Evolutionary conservation across 805 yeast genomes (phyloP), one percentile per base, ranked within the genome.

Genomic region (Kodamaea hsintzibuensis): DNA sequence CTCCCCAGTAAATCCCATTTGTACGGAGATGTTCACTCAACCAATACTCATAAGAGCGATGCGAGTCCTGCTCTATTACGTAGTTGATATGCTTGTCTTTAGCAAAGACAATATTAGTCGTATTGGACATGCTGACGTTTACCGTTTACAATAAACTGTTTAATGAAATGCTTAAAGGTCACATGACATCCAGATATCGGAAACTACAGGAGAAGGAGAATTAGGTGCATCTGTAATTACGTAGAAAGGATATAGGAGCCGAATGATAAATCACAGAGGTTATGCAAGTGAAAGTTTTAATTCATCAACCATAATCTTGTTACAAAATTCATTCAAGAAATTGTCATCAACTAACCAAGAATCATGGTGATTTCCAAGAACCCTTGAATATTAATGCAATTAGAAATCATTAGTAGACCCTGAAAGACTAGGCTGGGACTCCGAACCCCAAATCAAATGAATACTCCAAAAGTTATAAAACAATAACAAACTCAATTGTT

Each of bases 1-100:
- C 74, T 0, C 98, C 98, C 99, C 99, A 95, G 67, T 95, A 95
- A 0, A 95, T 78, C 1, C 98, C 99, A 62, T 89, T 91, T 78
- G 95, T 70, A 33, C 98, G 79, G 49, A 95, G 75, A 67, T 95
- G 98, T 63, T 95, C 98, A 9, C 90, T 82, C 50, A 92, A 70
- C 95, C 96, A 91, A 70, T 91, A 92, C 61, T 88, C 91, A 73
- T 65, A 86, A 80, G 66, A 84, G 79, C 52, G 80, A 40, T 65
- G 63, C 12, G 74, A 69, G 58, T 76, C 77, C 37, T 74, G 72
- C 17, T 67, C 66, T 47, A 69, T 57, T 17, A 74, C 65, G 59
- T 67, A 76, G 22, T 69, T 61, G 43, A 76, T 62, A 58, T 76
- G 80, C 44, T 70, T 70, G 2, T 64, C 57, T 30, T 48, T 57